Base-by-base conservation (phyloP, 1,284 basidiomycete species). In the Ceraceosorus guamensis region DNA sequence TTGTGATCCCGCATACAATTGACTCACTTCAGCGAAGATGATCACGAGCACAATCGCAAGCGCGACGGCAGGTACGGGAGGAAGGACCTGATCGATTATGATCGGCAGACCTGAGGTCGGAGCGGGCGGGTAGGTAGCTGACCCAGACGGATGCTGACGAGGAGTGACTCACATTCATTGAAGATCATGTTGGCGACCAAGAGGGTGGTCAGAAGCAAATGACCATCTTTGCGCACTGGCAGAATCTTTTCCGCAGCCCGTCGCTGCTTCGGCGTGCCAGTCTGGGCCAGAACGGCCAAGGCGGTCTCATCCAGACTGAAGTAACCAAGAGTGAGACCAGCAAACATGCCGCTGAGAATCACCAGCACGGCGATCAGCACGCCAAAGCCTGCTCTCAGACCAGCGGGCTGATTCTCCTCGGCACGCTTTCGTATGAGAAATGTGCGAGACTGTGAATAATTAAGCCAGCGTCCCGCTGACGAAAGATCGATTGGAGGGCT, bases 251-350 rank as follows among this genome's bases (percentile, higher is more conserved):
- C 82, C 3, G 90, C 90, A 63, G 89, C 87, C 59, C 79, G 78
- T 69, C 86, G 84, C 77, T 93, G 89, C 66, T 84, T 80, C 81
- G 85, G 82, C 16, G 87, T 88, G 24, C 90, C 90, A 57, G 87
- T 88, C 55, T 89, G 84, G 61, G 85, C 83, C 10, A 93, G 79
- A 2, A 93, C 91, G 70, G 87, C 86, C 41, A 93, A 81, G 80
- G 92, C 89, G 18, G 90, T 93, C 77, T 88, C 87, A 78, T 92
- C 91, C 68, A 93, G 82, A 68, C 87, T 89, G 88, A 93, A 91
- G 77, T 92, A 92, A 8, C 90, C 91, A 51, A 88, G 79, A 59
- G 88, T 89, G 64, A 89, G 79, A 75, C 84, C 86, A 68, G 86
- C 85, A 80, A 87, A 84, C 6, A 83, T 70, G 56, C 83, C 83